Percentiles rank a stretch among this genome's conserved stretches.
Conservation (phyloP, 208 protist genomes). For the Crithidia fasciculata region DNA sequence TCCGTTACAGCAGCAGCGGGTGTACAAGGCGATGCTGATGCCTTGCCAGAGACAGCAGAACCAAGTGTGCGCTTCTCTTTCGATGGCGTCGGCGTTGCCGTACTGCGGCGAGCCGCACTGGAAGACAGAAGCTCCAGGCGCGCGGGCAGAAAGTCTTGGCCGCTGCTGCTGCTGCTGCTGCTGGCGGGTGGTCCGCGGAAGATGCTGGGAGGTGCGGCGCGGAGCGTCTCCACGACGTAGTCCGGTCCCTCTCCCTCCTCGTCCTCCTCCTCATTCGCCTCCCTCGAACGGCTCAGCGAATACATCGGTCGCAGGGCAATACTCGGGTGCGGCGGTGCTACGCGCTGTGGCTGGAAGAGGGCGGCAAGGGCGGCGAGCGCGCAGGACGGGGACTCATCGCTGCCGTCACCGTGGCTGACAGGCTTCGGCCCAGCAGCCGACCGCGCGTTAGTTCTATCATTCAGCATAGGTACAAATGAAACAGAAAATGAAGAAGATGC, state of each 20-base stretch:
- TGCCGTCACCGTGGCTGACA: background rate
- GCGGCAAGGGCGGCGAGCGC: background rate
- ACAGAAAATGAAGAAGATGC: too few species aligned
- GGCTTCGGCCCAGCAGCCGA: too few species aligned
- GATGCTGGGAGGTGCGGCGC: conserved; percentile 10
- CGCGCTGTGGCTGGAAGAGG: background rate
- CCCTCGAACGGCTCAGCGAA: background rate
- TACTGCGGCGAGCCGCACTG: too few species aligned
- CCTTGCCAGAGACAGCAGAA: background rate
- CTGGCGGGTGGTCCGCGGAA: background rate
- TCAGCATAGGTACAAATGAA: too few species aligned
- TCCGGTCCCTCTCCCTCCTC: conserved; percentile 3
- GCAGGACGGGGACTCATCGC: background rate
- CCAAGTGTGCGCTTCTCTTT: too few species aligned
- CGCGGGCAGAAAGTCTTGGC: background rate
- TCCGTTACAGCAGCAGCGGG: background rate
- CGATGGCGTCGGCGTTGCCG: too few species aligned
- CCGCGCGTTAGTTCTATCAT: too few species aligned
- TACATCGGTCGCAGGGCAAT: conserved; percentile 1
- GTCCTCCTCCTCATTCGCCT: background rate
- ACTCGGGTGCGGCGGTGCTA: background rate
- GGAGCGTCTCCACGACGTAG: conserved; percentile 11
- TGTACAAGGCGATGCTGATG: background rate
- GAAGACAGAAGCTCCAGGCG: too few species aligned
- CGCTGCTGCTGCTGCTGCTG: background rate